Conservation (phyloP, 306 rosid genomes). For the Castanea mollissima region DNA sequence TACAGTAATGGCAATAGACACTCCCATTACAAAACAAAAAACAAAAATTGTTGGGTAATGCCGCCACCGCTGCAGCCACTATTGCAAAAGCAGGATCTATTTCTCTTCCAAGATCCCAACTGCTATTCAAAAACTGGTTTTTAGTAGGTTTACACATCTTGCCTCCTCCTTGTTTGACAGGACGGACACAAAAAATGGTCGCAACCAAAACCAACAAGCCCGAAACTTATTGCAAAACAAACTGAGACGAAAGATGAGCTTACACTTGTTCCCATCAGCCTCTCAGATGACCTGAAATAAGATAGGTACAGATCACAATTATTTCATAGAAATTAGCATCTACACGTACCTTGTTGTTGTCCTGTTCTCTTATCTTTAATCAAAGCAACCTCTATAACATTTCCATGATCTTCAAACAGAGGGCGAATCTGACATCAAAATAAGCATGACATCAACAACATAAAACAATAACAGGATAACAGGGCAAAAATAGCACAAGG, state of each 20-base stretch:
- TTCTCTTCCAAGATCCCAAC: constrained; percentile 73
- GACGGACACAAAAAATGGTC: constrained; percentile 50
- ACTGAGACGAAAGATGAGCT: constrained; percentile 81
- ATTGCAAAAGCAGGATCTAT: constrained; percentile 68
- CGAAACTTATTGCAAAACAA: constrained; percentile 73
- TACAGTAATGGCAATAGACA: constrained; percentile 50
- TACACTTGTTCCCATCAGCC: constrained; percentile 79
- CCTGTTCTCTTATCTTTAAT: constrained; percentile 93
- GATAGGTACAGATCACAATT: constrained; percentile 43
- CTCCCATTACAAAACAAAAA: constrained; percentile 45
- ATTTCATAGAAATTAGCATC: constrained; percentile 34
- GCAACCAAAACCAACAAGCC: constrained; percentile 82
- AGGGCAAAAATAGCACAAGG: background rate
- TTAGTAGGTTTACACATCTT: constrained; percentile 54
- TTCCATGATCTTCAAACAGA: constrained; percentile 86
- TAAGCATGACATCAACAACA: background rate
- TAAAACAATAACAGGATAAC: background rate
- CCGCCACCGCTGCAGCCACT: constrained; percentile 59
- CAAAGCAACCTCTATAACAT: constrained; percentile 89
- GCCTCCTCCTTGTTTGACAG: constrained; percentile 60
- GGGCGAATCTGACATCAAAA: constrained; percentile 71
- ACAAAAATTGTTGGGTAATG: constrained; percentile 38
- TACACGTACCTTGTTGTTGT: constrained; percentile 81
- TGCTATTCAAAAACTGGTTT: constrained; percentile 61
- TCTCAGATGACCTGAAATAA: constrained; percentile 84